These are phyloP conservation scores for Dacryopinax spathularia DNA, from an alignment of 768 basidiomycete genomes.

Conservation along the genomic window DNA sequence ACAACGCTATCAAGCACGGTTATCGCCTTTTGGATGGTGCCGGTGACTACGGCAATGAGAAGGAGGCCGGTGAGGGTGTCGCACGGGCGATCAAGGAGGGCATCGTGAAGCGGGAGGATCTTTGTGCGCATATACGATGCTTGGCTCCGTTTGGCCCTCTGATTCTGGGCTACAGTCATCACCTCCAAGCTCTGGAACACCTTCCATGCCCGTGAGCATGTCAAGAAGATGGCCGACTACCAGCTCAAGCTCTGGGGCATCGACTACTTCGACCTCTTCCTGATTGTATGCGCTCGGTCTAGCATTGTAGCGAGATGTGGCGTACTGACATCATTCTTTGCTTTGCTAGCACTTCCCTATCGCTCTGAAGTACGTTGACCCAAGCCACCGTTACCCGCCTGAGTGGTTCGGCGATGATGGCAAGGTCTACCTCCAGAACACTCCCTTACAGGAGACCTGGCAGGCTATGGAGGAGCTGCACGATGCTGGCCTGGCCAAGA, in stretches of 20 bases:
- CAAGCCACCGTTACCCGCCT: constrained; percentile 58
- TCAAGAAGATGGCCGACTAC: constrained; percentile 38
- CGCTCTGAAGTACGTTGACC: constrained; percentile 66
- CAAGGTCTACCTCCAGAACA: constrained; percentile 47
- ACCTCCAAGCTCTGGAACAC: constrained; percentile 91
- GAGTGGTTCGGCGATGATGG: constrained; percentile 69
- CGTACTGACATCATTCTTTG: constrained; percentile 40
- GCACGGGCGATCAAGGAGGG: constrained; percentile 65
- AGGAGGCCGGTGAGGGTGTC: constrained; percentile 67
- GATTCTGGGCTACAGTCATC: constrained; percentile 38
- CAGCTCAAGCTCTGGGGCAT: constrained; percentile 73
- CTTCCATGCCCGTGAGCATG: constrained; percentile 65
- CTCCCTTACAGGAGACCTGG: constrained; percentile 74
- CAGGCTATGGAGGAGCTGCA: constrained; percentile 64
- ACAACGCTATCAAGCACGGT: constrained; percentile 71
- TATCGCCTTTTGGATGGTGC: constrained; percentile 81
- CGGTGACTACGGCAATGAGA: constrained; percentile 81
- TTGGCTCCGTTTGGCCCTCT: neutral
- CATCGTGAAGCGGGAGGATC: constrained; percentile 72
- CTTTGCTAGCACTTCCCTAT: constrained; percentile 79
- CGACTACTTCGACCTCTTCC: constrained; percentile 34
- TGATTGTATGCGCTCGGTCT: constrained; percentile 6
- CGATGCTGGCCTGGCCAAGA: constrained; percentile 52
- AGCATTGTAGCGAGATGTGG: neutral
- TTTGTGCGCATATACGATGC: constrained; percentile 41